These are phyloP conservation scores for Scheffersomyces lignicola DNA, from an alignment of 1,139 yeast genomes.

Conservation along the genomic window DNA sequence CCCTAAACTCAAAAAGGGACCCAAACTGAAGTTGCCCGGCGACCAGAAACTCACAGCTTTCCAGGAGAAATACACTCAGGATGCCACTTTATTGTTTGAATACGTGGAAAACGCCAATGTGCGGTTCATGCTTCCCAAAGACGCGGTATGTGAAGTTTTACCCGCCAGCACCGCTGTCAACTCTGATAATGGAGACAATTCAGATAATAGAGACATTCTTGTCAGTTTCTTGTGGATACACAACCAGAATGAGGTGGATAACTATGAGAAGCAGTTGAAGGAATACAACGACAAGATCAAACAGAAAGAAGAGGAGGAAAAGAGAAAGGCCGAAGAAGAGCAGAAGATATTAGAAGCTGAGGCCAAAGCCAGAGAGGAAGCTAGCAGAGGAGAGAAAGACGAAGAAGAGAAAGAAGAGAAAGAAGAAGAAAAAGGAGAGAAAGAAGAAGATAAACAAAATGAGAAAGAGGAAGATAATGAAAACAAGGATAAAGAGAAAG, in stretches of 20 bases:
- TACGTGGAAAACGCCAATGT: conserved; percentile 77
- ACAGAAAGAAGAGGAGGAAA: conserved; percentile 24
- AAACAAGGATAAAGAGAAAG: conserved; percentile 9
- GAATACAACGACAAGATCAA: conserved; percentile 28
- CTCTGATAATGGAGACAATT: conserved; percentile 26
- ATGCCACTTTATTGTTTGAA: conserved; percentile 81
- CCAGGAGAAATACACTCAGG: conserved; percentile 65
- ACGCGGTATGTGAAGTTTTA: conserved; percentile 69
- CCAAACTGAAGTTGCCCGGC: conserved; percentile 29
- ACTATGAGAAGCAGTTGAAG: conserved; percentile 41
- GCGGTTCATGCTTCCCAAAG: conserved; percentile 72
- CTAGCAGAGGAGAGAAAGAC: conserved; percentile 11
- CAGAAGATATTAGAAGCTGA: conserved; percentile 21
- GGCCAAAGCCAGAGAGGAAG: conserved; percentile 18
- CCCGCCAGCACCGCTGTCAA: conserved; percentile 20
- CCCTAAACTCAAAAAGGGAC: conserved; percentile 22
- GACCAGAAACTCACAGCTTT: conserved; percentile 68
- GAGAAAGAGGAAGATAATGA: conserved; percentile 12
- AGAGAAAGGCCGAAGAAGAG: conserved; percentile 25
- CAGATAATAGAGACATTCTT: conserved; percentile 48
- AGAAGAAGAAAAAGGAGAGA: conserved; percentile 21
- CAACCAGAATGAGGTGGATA: conserved; percentile 49
- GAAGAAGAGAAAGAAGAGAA: conserved; percentile 37
- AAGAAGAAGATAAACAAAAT: conserved; percentile 9
- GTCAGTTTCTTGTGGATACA: conserved; percentile 68